A percentile compares a stretch with the other conserved stretches of the same genome.
These are phyloP conservation scores for Obelidium mucronatum DNA, from an alignment of 192 early-diverging fungal species.

Conservation along the genomic window DNA sequence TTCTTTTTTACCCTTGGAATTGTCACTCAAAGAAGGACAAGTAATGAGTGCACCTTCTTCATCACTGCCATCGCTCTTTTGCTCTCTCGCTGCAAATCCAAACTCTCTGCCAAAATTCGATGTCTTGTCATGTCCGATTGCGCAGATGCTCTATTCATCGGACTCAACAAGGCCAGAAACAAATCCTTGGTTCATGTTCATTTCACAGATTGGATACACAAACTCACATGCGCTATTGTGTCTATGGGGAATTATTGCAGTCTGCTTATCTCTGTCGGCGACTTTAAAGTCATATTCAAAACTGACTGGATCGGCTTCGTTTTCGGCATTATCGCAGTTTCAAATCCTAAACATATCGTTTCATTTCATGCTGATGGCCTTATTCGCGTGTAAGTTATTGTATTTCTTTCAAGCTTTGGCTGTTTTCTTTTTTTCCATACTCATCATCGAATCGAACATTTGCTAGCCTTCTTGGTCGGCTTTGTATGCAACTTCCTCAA, in stretches of 20 bases:
- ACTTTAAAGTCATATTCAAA: background rate
- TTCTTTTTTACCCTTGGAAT: background rate
- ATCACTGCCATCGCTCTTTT: slow-evolving; percentile 16
- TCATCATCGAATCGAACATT: background rate
- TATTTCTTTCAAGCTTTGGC: slow-evolving; percentile 5
- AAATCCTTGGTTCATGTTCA: slow-evolving; percentile 24
- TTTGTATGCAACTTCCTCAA: slow-evolving; percentile 11
- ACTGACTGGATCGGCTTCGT: slow-evolving; percentile 7
- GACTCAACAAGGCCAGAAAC: background rate
- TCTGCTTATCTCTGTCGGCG: background rate
- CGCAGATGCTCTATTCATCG: background rate
- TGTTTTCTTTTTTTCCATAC: too few species aligned
- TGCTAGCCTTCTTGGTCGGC: slow-evolving; percentile 15
- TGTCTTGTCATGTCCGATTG: background rate
- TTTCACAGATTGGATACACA: slow-evolving; percentile 30
- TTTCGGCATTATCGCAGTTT: background rate
- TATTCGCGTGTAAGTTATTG: background rate
- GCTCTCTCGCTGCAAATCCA: slow-evolving; percentile 11
- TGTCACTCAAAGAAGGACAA: background rate
- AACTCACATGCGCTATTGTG: slow-evolving; percentile 24
- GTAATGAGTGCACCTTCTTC: background rate
- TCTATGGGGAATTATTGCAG: background rate
- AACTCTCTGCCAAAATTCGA: background rate
- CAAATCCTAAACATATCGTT: slow-evolving; percentile 7
- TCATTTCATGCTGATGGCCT: background rate